Base-by-base conservation (phyloP, 2,329 filamentous ascomycete species). In the Penicillium italicum region DNA sequence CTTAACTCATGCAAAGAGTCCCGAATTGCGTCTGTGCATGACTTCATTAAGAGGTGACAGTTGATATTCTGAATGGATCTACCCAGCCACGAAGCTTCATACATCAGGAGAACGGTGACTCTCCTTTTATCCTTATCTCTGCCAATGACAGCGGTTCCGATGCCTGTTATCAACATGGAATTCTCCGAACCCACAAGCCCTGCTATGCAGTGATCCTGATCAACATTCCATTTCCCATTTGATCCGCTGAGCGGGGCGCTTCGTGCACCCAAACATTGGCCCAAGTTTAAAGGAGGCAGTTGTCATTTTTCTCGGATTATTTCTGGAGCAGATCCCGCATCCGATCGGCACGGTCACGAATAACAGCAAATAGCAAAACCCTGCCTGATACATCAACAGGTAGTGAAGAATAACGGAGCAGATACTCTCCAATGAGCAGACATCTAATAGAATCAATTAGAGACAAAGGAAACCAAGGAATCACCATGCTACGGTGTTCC, bases 161-260 rank as follows among this genome's bases (percentile, higher is more conserved):
- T 31, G 41, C 31, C 42, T 43, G 22, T 37, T 50, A 36, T 50
- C 43, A 44, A 45, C 16, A 33, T 41, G 28, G 37, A 57, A 54
- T 33, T 43, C 28, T 47, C 45, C 33, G 26, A 45, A 20, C 28
- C 28, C 24, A 41, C 49, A 16, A 47, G 22, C 38, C 28, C 33
- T 20, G 50, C 24, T 44, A 45, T 48, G 57, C 33, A 47, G 14
- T 53, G 44, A 26, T 20, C 8, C 31, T 28, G 56, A 59, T 61
- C 48, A 51, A 57, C 60, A 62, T 62, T 62, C 60, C 60, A 61
- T 48, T 57, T 20, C 53, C 53, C 14, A 24, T 30, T 41, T 41
- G 11, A 44, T 28, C 33, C 45, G 22, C n/a, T n/a, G 14, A 45
- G 50, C 24, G 43, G 44, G 40, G 40, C 40, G 22, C 14, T 42